phyloP scores from a whole-genome alignment of 176 grass and related monocot species.

The Rhipidocladum racemiflorum region DNA sequence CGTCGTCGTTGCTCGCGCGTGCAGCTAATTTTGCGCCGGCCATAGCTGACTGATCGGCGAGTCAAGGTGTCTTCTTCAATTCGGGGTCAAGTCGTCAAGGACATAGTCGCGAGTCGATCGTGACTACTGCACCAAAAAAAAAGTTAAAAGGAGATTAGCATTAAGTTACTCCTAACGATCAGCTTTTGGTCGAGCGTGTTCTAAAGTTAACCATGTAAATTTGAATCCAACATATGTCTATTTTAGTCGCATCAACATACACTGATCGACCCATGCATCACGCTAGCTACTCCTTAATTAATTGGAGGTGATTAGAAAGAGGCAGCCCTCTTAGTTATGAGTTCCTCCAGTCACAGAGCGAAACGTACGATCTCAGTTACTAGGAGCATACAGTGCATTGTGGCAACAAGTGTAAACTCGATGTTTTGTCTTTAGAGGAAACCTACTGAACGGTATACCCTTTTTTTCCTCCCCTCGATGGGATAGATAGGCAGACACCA shows the following conservation, averaged over 20 bases:
- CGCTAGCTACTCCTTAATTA: neutral
- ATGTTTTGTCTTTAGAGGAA: no score
- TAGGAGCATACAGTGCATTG: neutral
- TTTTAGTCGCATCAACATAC: neutral
- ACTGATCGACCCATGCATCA: neutral
- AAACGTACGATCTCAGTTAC: neutral
- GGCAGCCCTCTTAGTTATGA: neutral
- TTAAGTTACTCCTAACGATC: neutral
- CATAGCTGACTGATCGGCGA: slow-evolving; percentile 20
- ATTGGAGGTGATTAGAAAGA: neutral
- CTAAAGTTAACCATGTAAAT: neutral
- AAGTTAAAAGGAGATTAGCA: neutral
- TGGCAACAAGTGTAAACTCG: slow-evolving; percentile 36
- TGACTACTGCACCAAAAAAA: neutral
- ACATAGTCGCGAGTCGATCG: neutral
- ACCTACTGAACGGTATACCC: no score
- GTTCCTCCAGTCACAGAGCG: neutral
- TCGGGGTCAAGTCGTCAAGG: slow-evolving; percentile 18
- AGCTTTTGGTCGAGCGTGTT: neutral
- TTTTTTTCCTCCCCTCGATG: no score
- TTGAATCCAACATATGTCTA: neutral
- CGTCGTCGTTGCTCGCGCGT: slow-evolving; percentile 20
- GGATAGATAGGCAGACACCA: no score
- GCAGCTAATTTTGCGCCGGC: slow-evolving; percentile 40
- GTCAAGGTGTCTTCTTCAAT: slow-evolving; percentile 2